Percentiles rank a stretch among this genome's conserved stretches.
phyloP scores from a whole-genome alignment of 805 yeast genomes.

The Candida verbasci region DNA sequence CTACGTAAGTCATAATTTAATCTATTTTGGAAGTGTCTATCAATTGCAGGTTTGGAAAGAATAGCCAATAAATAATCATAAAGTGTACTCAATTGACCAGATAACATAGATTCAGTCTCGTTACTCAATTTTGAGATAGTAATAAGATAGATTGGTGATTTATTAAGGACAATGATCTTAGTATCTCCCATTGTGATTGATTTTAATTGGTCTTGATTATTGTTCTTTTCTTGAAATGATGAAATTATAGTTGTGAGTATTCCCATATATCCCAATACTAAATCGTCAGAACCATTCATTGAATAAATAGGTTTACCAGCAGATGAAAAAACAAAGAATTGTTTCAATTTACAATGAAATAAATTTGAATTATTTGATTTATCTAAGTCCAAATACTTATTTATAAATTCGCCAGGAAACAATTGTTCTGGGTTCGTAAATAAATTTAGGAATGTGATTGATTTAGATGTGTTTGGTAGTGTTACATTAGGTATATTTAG shows the following conservation, averaged over 20 bases:
- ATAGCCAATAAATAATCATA: slow-evolving; percentile 80
- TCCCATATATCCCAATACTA: slow-evolving; percentile 69
- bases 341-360: slow-evolving; percentile 47
- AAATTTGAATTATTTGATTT: slow-evolving; percentile 10
- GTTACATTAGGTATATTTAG: slow-evolving; percentile 3
- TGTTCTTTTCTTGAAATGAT: slow-evolving; percentile 47
- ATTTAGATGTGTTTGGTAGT: neutral
- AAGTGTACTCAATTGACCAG: slow-evolving; percentile 61
- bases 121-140: slow-evolving; percentile 54
- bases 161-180: slow-evolving; percentile 54
- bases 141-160: slow-evolving; percentile 67
- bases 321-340: slow-evolving; percentile 70
- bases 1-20: slow-evolving; percentile 80
- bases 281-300: slow-evolving; percentile 65
- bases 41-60: slow-evolving; percentile 73
- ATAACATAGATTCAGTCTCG: slow-evolving; percentile 32
- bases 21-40: slow-evolving; percentile 61
- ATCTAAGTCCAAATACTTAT: slow-evolving; percentile 14
- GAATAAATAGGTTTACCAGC: slow-evolving; percentile 91
- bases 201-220: slow-evolving; percentile 34
- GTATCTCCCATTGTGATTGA: slow-evolving; percentile 49
- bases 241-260: slow-evolving; percentile 74
- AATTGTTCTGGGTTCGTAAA: slow-evolving; percentile 9
- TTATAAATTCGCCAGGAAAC: slow-evolving; percentile 12
- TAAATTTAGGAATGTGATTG: slow-evolving; percentile 10